A percentile compares a stretch with the other conserved stretches of the same genome.
These are phyloP conservation scores for Wickerhamiella kurtzmanii DNA, from an alignment of 805 yeast species.

Conservation along the genomic window DNA sequence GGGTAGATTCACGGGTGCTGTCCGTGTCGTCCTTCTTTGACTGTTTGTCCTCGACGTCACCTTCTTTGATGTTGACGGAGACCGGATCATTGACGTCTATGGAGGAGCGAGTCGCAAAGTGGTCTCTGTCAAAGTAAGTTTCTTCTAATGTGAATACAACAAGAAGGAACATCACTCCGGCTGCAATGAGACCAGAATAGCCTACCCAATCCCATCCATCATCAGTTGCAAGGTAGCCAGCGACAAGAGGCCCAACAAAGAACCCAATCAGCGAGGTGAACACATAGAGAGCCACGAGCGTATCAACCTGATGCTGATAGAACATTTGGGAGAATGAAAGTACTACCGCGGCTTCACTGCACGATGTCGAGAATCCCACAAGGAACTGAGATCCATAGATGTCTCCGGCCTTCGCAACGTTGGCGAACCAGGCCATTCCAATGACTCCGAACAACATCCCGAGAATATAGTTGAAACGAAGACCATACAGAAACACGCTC, in stretches of 20 bases:
- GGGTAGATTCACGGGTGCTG: neutral
- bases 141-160: slow-evolving; percentile 53
- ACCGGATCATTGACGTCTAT: slow-evolving; percentile 1
- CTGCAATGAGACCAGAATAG: slow-evolving; percentile 46
- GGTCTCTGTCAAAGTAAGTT: slow-evolving; percentile 34
- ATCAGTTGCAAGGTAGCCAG: slow-evolving; percentile 49
- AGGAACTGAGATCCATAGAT: slow-evolving; percentile 64
- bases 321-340: slow-evolving; percentile 53
- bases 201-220: slow-evolving; percentile 66
- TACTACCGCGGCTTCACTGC: slow-evolving; percentile 61
- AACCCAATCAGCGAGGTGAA: slow-evolving; percentile 65
- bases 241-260: slow-evolving; percentile 56
- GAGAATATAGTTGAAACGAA: slow-evolving; percentile 47
- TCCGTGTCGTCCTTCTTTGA: neutral
- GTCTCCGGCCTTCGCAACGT: slow-evolving; percentile 38
- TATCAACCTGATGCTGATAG: slow-evolving; percentile 62
- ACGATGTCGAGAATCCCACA: slow-evolving; percentile 60
- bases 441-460: slow-evolving; percentile 45
- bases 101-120: neutral
- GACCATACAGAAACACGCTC: slow-evolving; percentile 51
- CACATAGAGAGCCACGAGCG: slow-evolving; percentile 59
- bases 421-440: slow-evolving; percentile 61
- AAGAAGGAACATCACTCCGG: slow-evolving; percentile 42
- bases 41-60: neutral
- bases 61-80: neutral